Base-by-base conservation (phyloP, 306 rosid genomes). In the Dicorynia guianensis region DNA sequence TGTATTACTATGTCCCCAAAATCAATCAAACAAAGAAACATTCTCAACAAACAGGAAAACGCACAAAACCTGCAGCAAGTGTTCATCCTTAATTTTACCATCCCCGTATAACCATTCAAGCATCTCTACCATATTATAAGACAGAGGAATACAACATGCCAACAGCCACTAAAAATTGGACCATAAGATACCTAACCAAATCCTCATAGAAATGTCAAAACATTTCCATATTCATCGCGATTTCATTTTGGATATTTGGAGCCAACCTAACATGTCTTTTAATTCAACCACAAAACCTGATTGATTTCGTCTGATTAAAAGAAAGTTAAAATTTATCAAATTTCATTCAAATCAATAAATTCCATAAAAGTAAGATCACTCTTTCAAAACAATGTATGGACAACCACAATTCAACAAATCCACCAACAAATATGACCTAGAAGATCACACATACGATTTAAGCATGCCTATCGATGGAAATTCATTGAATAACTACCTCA, bases 1-100 rank as follows among this genome's bases (percentile, higher is more conserved):
- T 39, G 54, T 5, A 74, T 62, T 62, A 42, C 11, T 30, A 17
- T 18, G 44, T 20, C 62, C 47, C 49, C n/a, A 49, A 52, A 19
- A 17, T 39, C 46, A 48, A 14, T 63, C 49, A 33, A 63, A 62
- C 49, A 33, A 63, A 62, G 14, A 39, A 74, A 52, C 43, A 50
- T 25, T 25, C 30, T 25, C 30, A 62, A 36, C 49, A 12, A 6
- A 49, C 5, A 48, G 34, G 35, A 33, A 54, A 43, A 71, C 8
- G 19, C 6, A 33, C 53, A 62, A 63, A 5, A 43, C 68, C 4
- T 8, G 14, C 20, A 39, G 6, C 5, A 2, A 50, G 15, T n/a
- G 48, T 14, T 64, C 38, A 19, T 40, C 5, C 0, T 40, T 40
- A 40, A 40, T 42, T 46, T 67, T 12, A 25, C 33, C 58, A 48